Base-by-base conservation (phyloP, 495 filamentous ascomycete genomes). In the Annulohypoxylon bovei region DNA sequence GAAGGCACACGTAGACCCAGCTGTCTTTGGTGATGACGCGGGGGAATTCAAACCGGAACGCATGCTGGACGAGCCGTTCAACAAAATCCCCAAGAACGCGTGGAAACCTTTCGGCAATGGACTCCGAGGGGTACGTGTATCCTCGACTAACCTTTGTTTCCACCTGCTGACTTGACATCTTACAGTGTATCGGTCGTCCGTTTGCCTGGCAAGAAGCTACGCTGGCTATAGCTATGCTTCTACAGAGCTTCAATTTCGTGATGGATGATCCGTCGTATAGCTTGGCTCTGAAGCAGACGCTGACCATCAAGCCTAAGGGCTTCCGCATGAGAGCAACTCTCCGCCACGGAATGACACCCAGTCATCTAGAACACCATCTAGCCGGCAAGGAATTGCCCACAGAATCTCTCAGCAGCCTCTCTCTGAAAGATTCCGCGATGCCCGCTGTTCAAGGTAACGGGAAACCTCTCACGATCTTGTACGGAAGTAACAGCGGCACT, bases 251-350 rank as follows among this genome's bases (percentile, higher is more conserved):
- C 79, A 84, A 90, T 72, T 87, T 90, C 62, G 69, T 77, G 4
- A 60, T 85, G 9, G 81, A 85, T 39, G 88, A 90, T 59, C 83
- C 86, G 2, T 77, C 67, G 16, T 94, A 94, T 54, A 79, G 87
- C 40, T 79, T 95, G 27, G 83, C 88, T 39, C 78, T 91, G 69
- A 91, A 90, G 75, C 86, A 91, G 75, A 92, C 90, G 0, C 80
- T 93, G 8, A 93, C 91, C 0, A 86, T 92, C 75, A 95, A 94
- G 75, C 92, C 92, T 0, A 88, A 90, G 58, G 88, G 86, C 47
- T 90, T 94, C 76, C 84, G 83, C 52, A 92, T 95, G 81, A 87
- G 83, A 23, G 91, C 90, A 6, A 83, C 77, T 1, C 77, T 91
- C 0, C 82, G 91, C 7, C 75, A 88, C 25, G 86, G 88, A 0